Conservation (phyloP, 352 stramenopile species). For the Thraustochytrium striatum region DNA sequence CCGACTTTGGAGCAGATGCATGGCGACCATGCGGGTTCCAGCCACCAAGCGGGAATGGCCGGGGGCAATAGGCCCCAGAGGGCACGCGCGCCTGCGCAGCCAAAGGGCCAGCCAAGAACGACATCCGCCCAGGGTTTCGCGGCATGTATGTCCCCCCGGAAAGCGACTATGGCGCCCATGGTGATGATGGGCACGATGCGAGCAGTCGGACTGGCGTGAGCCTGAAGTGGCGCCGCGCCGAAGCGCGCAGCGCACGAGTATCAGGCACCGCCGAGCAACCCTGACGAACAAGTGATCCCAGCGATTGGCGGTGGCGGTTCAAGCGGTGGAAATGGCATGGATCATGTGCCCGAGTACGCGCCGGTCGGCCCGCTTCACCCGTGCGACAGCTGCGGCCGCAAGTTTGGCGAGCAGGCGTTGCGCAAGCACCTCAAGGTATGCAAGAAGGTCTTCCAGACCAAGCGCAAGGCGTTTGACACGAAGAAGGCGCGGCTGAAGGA, state of each 20-base stretch:
- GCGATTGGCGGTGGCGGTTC: not conserved
- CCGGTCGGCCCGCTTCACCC: constrained; percentile 44
- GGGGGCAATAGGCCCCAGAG: not conserved
- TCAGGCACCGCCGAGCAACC: too few species aligned
- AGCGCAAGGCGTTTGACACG: constrained; percentile 77
- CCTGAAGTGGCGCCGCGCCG: too few species aligned
- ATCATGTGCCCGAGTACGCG: constrained; percentile 27
- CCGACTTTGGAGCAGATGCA: constrained; percentile 23
- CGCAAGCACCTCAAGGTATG: constrained; percentile 75
- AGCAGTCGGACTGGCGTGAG: too few species aligned
- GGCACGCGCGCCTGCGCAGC: too few species aligned
- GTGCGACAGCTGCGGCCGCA: constrained; percentile 71
- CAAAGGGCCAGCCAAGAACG: too few species aligned
- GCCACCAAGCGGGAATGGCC: not conserved
- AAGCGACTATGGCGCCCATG: too few species aligned
- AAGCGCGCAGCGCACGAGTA: too few species aligned
- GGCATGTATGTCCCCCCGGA: constrained; percentile 1
- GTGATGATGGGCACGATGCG: too few species aligned
- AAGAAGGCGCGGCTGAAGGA: constrained; percentile 63
- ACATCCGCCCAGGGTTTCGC: too few species aligned
- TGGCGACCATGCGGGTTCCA: not conserved
- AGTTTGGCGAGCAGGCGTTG: constrained; percentile 70
- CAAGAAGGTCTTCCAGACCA: constrained; percentile 73
- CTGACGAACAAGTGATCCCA: not conserved
- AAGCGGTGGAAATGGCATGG: not conserved